These are phyloP conservation scores for Isoetes engelmannii DNA, from an alignment of 83 land plant genomes.

Conservation along the genomic window DNA sequence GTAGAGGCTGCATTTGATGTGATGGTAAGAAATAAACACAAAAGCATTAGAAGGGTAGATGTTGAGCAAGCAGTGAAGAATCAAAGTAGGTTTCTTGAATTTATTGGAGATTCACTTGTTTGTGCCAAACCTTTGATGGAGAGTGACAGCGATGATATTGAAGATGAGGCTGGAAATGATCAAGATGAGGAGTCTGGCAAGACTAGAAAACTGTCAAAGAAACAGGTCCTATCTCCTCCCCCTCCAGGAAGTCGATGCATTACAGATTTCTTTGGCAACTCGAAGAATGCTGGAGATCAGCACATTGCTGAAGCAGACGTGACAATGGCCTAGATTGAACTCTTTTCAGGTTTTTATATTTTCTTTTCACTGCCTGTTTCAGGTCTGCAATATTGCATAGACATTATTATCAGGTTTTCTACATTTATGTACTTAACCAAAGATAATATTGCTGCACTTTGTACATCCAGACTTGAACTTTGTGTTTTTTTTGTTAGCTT, in stretches of 20 bases:
- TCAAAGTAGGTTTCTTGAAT: slow-evolving; percentile 18
- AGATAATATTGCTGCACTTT: too few species aligned
- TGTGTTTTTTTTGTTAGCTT: too few species aligned
- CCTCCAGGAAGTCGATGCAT: slow-evolving; percentile 23
- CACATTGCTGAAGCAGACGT: too few species aligned
- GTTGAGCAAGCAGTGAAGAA: slow-evolving; percentile 14
- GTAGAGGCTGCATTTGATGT: slow-evolving; percentile 5
- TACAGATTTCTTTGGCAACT: slow-evolving; percentile 26
- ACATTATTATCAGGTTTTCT: too few species aligned
- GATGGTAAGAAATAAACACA: slow-evolving; percentile 13
- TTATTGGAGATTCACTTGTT: slow-evolving; percentile 16
- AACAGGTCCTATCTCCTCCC: not conserved
- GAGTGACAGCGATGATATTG: not conserved
- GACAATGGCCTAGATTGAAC: too few species aligned
- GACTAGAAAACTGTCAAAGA: slow-evolving; percentile 10
- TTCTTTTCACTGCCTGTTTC: too few species aligned
- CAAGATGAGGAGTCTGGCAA: not conserved
- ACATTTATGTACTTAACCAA: too few species aligned
- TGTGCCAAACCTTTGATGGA: not conserved
- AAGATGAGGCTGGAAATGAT: slow-evolving; percentile 10
- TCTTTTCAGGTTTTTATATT: too few species aligned
- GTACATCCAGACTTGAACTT: too few species aligned
- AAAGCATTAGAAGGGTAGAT: slow-evolving; percentile 10
- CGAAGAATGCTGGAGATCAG: too few species aligned
- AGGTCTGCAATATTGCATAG: too few species aligned